Conservation (phyloP, 1,139 yeast genomes). For the Blastobotrys proliferans region DNA sequence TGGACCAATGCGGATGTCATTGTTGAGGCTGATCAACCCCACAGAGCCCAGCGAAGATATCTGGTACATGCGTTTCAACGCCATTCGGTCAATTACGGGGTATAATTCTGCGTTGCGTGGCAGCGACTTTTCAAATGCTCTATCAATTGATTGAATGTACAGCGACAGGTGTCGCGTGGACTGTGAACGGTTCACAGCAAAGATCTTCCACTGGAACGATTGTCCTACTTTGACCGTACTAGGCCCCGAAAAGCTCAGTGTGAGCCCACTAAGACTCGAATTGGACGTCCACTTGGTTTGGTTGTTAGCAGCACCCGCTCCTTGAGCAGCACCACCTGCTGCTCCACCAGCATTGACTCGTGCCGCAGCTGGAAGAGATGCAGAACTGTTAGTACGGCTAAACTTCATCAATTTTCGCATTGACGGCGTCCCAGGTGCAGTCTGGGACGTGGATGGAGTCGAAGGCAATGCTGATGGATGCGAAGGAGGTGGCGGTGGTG, state of each 20-base stretch:
- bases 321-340: no score
- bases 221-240: slow-evolving; percentile 59
- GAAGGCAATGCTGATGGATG: slow-evolving; percentile 2
- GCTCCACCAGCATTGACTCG: neutral
- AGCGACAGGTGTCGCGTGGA: slow-evolving; percentile 40
- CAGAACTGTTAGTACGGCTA: slow-evolving; percentile 13
- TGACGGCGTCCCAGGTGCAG: slow-evolving; percentile 13
- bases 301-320: neutral
- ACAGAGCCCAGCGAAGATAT: slow-evolving; percentile 32
- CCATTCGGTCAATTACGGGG: slow-evolving; percentile 20
- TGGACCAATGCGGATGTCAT: slow-evolving; percentile 62
- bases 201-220: slow-evolving; percentile 59
- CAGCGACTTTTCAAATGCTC: slow-evolving; percentile 11
- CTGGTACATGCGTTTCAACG: slow-evolving; percentile 36
- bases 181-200: slow-evolving; percentile 56
- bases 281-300: slow-evolving; percentile 6
- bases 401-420: slow-evolving; percentile 9
- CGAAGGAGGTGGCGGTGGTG: slow-evolving; percentile 7
- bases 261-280: slow-evolving; percentile 40
- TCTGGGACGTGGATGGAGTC: slow-evolving; percentile 6
- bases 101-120: slow-evolving; percentile 13
- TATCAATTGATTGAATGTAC: slow-evolving; percentile 34
- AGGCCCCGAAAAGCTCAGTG: slow-evolving; percentile 61
- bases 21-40: slow-evolving; percentile 54
- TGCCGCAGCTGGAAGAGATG: slow-evolving; percentile 15